Evolutionary conservation across 441 rosid genomes (phyloP).

Genomic region (Manihot esculenta): DNA sequence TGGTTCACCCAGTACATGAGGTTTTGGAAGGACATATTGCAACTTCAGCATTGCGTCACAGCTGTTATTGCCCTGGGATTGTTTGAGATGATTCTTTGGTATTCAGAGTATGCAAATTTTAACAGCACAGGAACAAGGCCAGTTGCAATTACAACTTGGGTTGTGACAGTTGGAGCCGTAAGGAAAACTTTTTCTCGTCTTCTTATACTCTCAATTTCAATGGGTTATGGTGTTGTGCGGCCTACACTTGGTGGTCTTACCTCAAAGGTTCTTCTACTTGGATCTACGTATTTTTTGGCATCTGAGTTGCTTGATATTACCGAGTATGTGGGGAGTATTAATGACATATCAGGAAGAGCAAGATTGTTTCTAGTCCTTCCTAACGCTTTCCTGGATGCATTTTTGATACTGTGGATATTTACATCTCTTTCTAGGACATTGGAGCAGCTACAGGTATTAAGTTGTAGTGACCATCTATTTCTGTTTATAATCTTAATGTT

Average conservation of each 20-base stretch:
- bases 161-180: slow-evolving; percentile 84
- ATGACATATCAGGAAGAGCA: slow-evolving; percentile 88
- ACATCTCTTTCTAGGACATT: slow-evolving; percentile 83
- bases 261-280: slow-evolving; percentile 84
- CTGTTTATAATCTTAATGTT: neutral
- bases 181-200: slow-evolving; percentile 75
- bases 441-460: slow-evolving; percentile 80
- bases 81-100: slow-evolving; percentile 94
- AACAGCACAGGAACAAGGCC: slow-evolving; percentile 79
- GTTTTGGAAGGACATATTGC: slow-evolving; percentile 80
- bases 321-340: slow-evolving; percentile 83
- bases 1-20: slow-evolving; percentile 86
- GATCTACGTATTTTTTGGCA: slow-evolving; percentile 83
- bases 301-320: slow-evolving; percentile 84
- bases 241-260: slow-evolving; percentile 97
- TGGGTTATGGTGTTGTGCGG: slow-evolving; percentile 97
- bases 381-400: slow-evolving; percentile 88
- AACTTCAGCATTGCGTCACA: slow-evolving; percentile 87
- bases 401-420: slow-evolving; percentile 91
- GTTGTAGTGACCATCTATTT: slow-evolving; percentile 11
- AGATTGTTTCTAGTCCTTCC: slow-evolving; percentile 90
- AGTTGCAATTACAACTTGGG: slow-evolving; percentile 75
- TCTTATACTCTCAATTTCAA: slow-evolving; percentile 76
- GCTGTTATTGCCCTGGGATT: slow-evolving; percentile 71
- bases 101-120: slow-evolving; percentile 74